Percentiles rank a stretch among this genome's conserved stretches.
These are phyloP conservation scores for Verticillium dahliae DNA, from an alignment of 2,329 filamentous ascomycete species.

Conservation along the genomic window DNA sequence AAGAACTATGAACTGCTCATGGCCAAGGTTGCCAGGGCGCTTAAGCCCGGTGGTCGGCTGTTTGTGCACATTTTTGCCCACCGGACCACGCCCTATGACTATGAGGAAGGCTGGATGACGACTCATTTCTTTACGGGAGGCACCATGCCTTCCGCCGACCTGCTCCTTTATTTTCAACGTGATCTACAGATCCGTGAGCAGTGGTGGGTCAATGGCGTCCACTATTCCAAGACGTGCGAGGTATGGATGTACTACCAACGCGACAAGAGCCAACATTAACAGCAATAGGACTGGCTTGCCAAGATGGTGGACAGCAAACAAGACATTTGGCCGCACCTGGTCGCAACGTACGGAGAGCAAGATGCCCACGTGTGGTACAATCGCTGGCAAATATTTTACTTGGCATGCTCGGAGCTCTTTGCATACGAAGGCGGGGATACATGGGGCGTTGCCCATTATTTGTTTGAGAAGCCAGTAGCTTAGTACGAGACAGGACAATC, in stretches of 20 bases:
- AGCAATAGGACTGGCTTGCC: slow-evolving; percentile 49
- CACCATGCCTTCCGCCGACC: slow-evolving; percentile 63
- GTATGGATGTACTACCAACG: slow-evolving; percentile 23
- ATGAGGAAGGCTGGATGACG: slow-evolving; percentile 68
- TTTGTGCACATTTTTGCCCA: slow-evolving; percentile 66
- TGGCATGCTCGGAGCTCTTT: slow-evolving; percentile 66
- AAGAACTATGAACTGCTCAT: slow-evolving; percentile 67
- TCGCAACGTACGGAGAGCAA: slow-evolving; percentile 58
- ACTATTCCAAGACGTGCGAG: slow-evolving; percentile 67
- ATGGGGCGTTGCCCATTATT: slow-evolving; percentile 62
- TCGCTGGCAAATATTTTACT: slow-evolving; percentile 66
- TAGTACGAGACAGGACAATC: background rate
- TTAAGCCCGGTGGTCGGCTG: slow-evolving; percentile 58
- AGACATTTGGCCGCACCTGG: slow-evolving; percentile 56
- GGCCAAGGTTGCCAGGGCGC: slow-evolving; percentile 51
- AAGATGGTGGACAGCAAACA: slow-evolving; percentile 54
- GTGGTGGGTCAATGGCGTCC: slow-evolving; percentile 65
- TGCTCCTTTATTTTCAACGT: slow-evolving; percentile 60
- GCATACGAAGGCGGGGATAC: slow-evolving; percentile 58
- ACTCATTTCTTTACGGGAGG: slow-evolving; percentile 68
- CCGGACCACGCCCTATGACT: slow-evolving; percentile 60
- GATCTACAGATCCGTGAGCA: slow-evolving; percentile 53
- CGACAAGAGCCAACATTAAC: background rate
- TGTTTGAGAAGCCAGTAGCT: slow-evolving; percentile 51
- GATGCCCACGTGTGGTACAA: slow-evolving; percentile 58